Evolutionary conservation across 2,329 filamentous ascomycete species (phyloP).

Genomic region (Aquanectria penicillioides): DNA sequence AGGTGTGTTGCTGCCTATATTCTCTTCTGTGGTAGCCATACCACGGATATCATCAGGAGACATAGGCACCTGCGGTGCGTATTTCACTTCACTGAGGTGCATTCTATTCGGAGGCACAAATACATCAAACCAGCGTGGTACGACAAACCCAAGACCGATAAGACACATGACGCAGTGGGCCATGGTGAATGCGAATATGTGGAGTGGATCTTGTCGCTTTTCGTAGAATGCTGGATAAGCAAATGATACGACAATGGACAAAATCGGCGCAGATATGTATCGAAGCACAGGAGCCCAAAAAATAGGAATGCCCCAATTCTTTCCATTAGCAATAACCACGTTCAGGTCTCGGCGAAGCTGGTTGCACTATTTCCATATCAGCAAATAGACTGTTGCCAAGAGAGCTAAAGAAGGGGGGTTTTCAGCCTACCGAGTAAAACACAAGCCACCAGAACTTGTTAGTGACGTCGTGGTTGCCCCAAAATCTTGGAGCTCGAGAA

Average conservation of each 20-base stretch:
- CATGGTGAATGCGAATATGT: slow-evolving; percentile 60
- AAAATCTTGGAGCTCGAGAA: slow-evolving; percentile 50
- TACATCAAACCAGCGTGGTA: slow-evolving; percentile 64
- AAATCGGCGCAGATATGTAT: slow-evolving; percentile 59
- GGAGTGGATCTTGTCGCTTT: slow-evolving; percentile 59
- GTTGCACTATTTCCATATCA: slow-evolving; percentile 54
- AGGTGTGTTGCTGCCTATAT: too few relatives aligned
- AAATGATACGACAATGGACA: slow-evolving; percentile 63
- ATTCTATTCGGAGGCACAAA: slow-evolving; percentile 60
- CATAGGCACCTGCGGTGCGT: slow-evolving; percentile 39
- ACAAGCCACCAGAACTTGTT: slow-evolving; percentile 62
- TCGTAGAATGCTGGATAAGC: slow-evolving; percentile 60
- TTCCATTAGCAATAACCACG: slow-evolving; percentile 60
- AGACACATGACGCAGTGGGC: slow-evolving; percentile 58
- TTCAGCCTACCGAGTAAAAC: slow-evolving; percentile 67
- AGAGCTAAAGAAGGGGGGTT: background rate
- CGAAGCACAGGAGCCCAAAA: slow-evolving; percentile 62
- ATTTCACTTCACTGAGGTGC: slow-evolving; percentile 53
- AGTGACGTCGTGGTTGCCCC: slow-evolving; percentile 49
- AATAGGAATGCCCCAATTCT: slow-evolving; percentile 65
- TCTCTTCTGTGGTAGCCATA: too few relatives aligned
- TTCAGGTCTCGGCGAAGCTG: slow-evolving; percentile 67
- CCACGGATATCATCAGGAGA: too few relatives aligned
- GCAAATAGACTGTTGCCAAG: background rate
- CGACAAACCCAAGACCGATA: slow-evolving; percentile 58